Conservation (phyloP, 257 asterid genomes). For the Catharanthus roseus region DNA sequence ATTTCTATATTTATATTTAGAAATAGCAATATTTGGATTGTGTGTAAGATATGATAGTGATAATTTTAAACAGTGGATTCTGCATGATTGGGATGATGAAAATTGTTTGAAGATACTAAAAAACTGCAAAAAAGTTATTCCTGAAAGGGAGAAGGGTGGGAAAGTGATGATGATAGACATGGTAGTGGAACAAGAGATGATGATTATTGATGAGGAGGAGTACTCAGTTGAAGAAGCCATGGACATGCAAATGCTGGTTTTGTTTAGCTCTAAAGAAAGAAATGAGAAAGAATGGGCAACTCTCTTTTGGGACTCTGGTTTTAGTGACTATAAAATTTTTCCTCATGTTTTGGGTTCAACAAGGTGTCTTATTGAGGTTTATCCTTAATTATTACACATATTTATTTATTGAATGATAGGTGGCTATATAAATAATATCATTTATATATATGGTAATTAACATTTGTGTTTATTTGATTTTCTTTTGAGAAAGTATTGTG, state of each 20-base stretch:
- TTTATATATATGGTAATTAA: too few species aligned
- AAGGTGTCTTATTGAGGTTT: slow-evolving; percentile 20
- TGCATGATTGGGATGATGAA: neutral
- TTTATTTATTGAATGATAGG: too few species aligned
- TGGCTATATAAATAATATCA: too few species aligned
- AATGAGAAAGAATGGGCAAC: neutral
- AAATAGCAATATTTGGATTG: too few species aligned
- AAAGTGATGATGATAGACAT: slow-evolving; percentile 11
- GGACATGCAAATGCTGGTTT: slow-evolving; percentile 11
- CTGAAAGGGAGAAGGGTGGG: slow-evolving; percentile 13
- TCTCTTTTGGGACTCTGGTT: neutral
- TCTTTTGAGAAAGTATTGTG: too few species aligned
- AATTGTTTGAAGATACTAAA: neutral
- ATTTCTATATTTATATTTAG: too few species aligned
- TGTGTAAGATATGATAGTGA: too few species aligned
- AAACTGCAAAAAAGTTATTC: slow-evolving; percentile 12
- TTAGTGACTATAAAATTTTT: slow-evolving; percentile 11
- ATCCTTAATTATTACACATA: too few species aligned
- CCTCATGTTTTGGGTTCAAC: slow-evolving; percentile 9
- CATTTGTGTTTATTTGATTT: too few species aligned
- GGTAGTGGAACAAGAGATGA: neutral
- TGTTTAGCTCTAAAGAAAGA: slow-evolving; percentile 1
- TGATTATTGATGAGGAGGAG: neutral
- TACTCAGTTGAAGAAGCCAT: neutral
- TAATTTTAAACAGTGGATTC: too few species aligned